Conservation (phyloP, 495 filamentous ascomycete species). For the Tuber borchii region DNA sequence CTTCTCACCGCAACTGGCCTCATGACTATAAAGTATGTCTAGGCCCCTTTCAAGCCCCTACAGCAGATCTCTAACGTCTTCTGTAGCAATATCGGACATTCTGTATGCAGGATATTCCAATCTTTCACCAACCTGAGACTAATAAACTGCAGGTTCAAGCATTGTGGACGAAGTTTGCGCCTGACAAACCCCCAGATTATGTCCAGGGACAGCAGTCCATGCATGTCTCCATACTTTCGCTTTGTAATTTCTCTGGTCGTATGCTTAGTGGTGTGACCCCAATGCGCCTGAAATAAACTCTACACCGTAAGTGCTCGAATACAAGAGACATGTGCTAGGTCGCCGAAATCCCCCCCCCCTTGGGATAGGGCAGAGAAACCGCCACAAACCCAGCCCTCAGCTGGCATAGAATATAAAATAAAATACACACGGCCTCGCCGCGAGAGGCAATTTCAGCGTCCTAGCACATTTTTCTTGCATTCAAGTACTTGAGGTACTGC, state of each 20-base stretch:
- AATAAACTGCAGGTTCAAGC: conserved; percentile 51
- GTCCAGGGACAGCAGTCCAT: conserved; percentile 77
- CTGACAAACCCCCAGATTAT: conserved; percentile 50
- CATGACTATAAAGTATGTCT: conserved; percentile 95
- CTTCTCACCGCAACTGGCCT: conserved; percentile 85
- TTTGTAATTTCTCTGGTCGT: conserved; percentile 75
- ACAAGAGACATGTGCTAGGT: too few relatives aligned
- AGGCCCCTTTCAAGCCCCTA: background rate
- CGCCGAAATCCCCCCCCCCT: too few relatives aligned
- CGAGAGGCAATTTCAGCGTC: too few relatives aligned
- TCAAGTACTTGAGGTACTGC: too few relatives aligned
- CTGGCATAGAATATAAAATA: too few relatives aligned
- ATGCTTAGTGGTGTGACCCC: conserved; percentile 59
- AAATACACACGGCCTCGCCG: too few relatives aligned
- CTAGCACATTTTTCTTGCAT: too few relatives aligned
- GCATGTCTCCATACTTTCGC: conserved; percentile 87
- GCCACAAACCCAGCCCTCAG: too few relatives aligned
- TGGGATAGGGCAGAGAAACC: too few relatives aligned
- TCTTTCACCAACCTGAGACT: conserved; percentile 13
- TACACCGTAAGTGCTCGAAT: background rate
- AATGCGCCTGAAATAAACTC: background rate
- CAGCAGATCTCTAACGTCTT: conserved; percentile 10
- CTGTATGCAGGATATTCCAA: conserved; percentile 48
- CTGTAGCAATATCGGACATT: conserved; percentile 86
- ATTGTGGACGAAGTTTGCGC: conserved; percentile 37